Evolutionary conservation across 1,139 yeast genomes (phyloP), one percentile per base, ranked within the genome.

Genomic region (Geotrichum restrictum): DNA sequence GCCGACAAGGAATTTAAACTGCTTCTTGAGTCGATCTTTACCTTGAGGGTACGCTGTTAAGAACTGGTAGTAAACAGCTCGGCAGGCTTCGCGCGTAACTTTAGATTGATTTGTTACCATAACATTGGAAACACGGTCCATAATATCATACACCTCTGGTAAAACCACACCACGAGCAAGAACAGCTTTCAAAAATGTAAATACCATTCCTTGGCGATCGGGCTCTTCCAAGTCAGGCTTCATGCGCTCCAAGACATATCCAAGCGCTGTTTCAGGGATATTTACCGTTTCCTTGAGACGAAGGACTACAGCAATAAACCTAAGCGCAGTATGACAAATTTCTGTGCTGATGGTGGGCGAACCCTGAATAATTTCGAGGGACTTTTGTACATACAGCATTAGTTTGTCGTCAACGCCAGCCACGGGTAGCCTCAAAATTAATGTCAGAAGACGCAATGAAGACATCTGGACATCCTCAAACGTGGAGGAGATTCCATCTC

Each of bases 31-130:
- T 59, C 89, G 80, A 4, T 94, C 91, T 63, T 83, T 79, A 32
- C 98, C 91, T 71, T 93, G 98, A 62, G 95, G 98, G 64, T 88
- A 93, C 63, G 89, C 96, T 84, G 91, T 86, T 63, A 93, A 72
- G 63, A 93, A 94, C 64, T 84, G 93, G 68, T 82, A 86, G 67
- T 82, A 94, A 0, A 87, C 82, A 59, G 88, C 79, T 68, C 98
- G 79, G 8, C 98, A 83, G 70, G 87, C 83, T 62, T 87, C 94
- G 57, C 98, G 78, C 50, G 91, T 86, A 62, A 85, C 89, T 53
- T 80, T 80, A 10, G 93, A 77, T 58, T 89, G 96, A 66, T 88
- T 88, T 1, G 96, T 93, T 29, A 93, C 83, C 96, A 94, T 87
- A 33, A 89, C 85, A 56, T 82, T 80, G 3, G 95, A 78, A 3